Percentiles rank a stretch among this genome's conserved stretches.
Evolutionary conservation across 2,329 filamentous ascomycete genomes (phyloP).

Genomic region (Phialophora chinensis): DNA sequence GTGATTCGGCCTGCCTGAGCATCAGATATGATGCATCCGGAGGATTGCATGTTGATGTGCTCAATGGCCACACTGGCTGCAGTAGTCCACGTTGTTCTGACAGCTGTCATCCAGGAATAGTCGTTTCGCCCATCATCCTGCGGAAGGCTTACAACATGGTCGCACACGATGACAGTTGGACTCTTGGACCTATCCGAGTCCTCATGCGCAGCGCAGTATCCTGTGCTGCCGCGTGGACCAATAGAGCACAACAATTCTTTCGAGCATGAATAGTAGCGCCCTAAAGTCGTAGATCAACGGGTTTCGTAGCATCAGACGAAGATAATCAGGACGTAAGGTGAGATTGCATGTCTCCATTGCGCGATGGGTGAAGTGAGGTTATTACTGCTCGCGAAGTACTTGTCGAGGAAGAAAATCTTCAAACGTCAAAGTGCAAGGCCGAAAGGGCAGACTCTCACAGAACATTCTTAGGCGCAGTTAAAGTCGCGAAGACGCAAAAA

Average conservation of each 20-base stretch:
- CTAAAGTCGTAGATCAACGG: not conserved
- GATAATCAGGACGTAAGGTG: not conserved
- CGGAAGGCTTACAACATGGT: not conserved
- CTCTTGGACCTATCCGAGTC: not conserved
- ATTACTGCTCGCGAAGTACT: not conserved
- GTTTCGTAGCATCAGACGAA: not conserved
- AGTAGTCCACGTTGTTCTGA: conserved; percentile 2
- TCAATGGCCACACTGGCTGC: not conserved
- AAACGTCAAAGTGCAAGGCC: not conserved
- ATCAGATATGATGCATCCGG: not conserved
- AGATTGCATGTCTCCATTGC: not conserved
- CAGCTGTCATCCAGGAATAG: conserved; percentile 2
- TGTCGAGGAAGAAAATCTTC: not conserved
- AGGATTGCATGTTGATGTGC: not conserved
- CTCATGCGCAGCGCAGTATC: not conserved
- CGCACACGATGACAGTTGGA: not conserved
- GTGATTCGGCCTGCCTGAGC: not conserved
- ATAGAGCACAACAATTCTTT: not conserved
- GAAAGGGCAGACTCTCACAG: not conserved
- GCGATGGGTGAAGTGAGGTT: not conserved
- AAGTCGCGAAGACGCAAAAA: not conserved
- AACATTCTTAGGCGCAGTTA: not conserved
- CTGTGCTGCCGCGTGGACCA: not conserved
- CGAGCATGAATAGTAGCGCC: not conserved
- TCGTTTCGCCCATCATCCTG: not conserved